phyloP scores from a whole-genome alignment of 176 grass and related monocot genomes.

The Oryza rufipogon region DNA sequence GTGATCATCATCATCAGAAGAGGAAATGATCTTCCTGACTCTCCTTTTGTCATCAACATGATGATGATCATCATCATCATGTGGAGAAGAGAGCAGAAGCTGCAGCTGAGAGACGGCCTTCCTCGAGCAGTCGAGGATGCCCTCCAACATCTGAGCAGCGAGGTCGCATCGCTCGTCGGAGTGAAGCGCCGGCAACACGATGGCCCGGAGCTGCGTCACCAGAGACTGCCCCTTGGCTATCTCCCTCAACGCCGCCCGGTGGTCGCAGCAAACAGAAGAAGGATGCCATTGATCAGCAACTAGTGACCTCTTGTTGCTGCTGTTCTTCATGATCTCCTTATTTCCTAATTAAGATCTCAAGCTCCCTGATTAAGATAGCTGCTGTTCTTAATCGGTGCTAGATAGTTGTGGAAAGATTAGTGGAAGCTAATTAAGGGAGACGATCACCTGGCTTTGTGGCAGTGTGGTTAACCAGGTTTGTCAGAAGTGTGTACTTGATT shows the following conservation, averaged over 20 bases:
- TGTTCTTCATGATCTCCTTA: conserved; percentile 1
- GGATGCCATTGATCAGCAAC: background rate
- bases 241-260: conserved; percentile 42
- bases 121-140: conserved; percentile 43
- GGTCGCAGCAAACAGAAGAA: background rate
- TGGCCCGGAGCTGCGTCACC: conserved; percentile 47
- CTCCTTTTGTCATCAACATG: conserved; percentile 35
- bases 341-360: background rate
- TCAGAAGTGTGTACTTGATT: background rate
- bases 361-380: no score
- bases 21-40: conserved; percentile 17
- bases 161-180: conserved; percentile 1
- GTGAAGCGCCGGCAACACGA: conserved; percentile 48
- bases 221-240: conserved; percentile 43
- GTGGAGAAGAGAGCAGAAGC: background rate
- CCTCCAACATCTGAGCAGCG: conserved; percentile 38
- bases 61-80: background rate
- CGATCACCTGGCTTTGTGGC: background rate
- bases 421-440: background rate
- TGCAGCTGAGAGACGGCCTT: conserved; percentile 42
- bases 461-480: no score
- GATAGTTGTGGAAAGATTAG: background rate
- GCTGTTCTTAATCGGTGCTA: no score
- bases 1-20: background rate
- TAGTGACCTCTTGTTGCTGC: background rate